Evolutionary conservation across 805 yeast species (phyloP).

Genomic region (Ogataea populi-albae): DNA sequence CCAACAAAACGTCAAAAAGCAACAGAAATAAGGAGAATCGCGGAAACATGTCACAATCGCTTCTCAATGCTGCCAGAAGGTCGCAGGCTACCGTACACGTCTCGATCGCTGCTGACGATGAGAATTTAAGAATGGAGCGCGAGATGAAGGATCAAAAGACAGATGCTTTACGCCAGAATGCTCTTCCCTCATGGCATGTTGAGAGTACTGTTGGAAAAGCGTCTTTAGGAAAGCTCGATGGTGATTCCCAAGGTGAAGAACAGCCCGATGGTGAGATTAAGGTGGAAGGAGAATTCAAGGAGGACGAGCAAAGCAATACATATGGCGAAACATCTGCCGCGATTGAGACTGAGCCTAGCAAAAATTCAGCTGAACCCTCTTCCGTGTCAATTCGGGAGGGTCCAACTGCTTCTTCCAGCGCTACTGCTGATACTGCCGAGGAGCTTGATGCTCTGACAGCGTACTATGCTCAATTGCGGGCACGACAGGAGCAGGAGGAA

Average conservation of each 20-base stretch:
- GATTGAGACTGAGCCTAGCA: constrained; percentile 4
- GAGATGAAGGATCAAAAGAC: constrained; percentile 65
- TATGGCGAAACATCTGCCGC: neutral
- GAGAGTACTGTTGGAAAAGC: constrained; percentile 82
- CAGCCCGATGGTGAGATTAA: constrained; percentile 17
- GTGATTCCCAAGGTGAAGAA: constrained; percentile 32
- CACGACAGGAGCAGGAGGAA: constrained; percentile 60
- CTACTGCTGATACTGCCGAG: constrained; percentile 50
- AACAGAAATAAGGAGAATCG: constrained; percentile 19
- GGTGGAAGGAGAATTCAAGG: constrained; percentile 7
- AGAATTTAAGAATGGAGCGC: constrained; percentile 59
- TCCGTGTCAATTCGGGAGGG: constrained; percentile 4
- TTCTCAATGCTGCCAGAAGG: constrained; percentile 37
- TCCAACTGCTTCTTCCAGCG: constrained; percentile 7
- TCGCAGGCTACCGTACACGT: constrained; percentile 88
- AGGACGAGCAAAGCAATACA: constrained; percentile 1
- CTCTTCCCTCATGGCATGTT: constrained; percentile 95
- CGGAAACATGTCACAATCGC: constrained; percentile 27
- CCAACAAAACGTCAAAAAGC: constrained; percentile 36
- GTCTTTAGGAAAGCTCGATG: constrained; percentile 54
- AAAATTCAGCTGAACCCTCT: constrained; percentile 5
- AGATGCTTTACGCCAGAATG: constrained; percentile 80
- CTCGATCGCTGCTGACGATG: constrained; percentile 84
- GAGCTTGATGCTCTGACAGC: constrained; percentile 71
- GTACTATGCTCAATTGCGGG: constrained; percentile 74